phyloP scores from a whole-genome alignment of 345 rosid species.

The Triadica sebifera region DNA sequence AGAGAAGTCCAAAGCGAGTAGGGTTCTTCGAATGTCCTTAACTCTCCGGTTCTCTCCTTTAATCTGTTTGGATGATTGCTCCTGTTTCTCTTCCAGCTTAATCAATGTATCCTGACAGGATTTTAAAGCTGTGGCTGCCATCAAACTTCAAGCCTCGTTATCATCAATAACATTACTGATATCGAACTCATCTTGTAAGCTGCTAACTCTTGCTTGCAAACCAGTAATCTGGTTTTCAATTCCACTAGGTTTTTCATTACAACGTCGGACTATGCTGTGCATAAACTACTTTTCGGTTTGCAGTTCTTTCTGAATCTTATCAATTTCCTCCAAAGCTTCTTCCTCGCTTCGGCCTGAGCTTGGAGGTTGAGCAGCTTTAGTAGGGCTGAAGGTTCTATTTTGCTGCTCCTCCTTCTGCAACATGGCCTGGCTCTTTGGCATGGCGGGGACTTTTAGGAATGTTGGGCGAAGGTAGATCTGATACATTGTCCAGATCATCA shows the following conservation, averaged over 20 bases:
- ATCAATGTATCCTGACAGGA: slow-evolving; percentile 64
- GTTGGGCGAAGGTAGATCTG: slow-evolving; percentile 17
- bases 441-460: slow-evolving; percentile 47
- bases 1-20: too few relatives aligned
- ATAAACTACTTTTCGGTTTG: slow-evolving; percentile 79
- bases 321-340: slow-evolving; percentile 62
- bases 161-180: slow-evolving; percentile 55
- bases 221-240: slow-evolving; percentile 58
- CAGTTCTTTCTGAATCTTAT: slow-evolving; percentile 61
- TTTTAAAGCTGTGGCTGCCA: slow-evolving; percentile 65
- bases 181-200: slow-evolving; percentile 77
- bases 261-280: slow-evolving; percentile 51
- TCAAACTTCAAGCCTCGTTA: slow-evolving; percentile 68
- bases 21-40: too few relatives aligned
- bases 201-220: slow-evolving; percentile 53
- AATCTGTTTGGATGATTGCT: slow-evolving; percentile 45
- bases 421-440: slow-evolving; percentile 31
- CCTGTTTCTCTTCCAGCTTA: slow-evolving; percentile 42
- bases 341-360: slow-evolving; percentile 51
- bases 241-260: slow-evolving; percentile 49
- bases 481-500: slow-evolving; percentile 12
- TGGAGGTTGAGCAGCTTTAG: slow-evolving; percentile 27
- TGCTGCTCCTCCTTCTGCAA: slow-evolving; percentile 7
- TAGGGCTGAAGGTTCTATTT: slow-evolving; percentile 13
- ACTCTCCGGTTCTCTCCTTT: slow-evolving; percentile 50